Conservation (phyloP, 1,284 basidiomycete species). For the Sporisorium iseilematis-ciliati region DNA sequence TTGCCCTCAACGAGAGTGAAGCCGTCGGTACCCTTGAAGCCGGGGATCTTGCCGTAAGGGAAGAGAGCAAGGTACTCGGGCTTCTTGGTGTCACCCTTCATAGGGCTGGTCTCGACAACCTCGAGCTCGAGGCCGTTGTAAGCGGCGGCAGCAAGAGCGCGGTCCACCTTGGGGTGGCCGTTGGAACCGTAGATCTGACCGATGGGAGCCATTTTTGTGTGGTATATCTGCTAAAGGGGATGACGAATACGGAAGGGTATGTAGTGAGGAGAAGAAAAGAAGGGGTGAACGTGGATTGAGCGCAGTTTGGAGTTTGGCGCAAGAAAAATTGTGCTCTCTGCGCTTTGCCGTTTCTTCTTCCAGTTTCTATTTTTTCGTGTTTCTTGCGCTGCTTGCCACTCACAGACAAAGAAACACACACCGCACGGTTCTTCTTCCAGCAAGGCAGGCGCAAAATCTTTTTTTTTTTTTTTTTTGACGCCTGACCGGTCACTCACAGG, state of each 20-base stretch:
- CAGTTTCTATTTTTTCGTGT: slow-evolving; percentile 14
- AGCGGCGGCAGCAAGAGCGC: slow-evolving; percentile 62
- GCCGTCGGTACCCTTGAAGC: slow-evolving; percentile 82
- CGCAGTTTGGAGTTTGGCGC: neutral
- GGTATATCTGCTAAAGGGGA: slow-evolving; percentile 16
- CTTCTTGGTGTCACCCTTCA: slow-evolving; percentile 57
- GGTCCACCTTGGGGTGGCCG: slow-evolving; percentile 53
- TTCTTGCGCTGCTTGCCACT: neutral
- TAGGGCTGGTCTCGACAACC: slow-evolving; percentile 50
- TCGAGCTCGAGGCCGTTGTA: slow-evolving; percentile 66
- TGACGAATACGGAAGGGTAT: slow-evolving; percentile 30
- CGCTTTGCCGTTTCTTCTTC: slow-evolving; percentile 12
- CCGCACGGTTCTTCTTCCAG: neutral
- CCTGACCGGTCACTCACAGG: no score
- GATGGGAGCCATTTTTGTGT: slow-evolving; percentile 62
- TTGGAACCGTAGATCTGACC: slow-evolving; percentile 65
- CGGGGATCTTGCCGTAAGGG: slow-evolving; percentile 75
- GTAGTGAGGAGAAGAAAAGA: slow-evolving; percentile 13
- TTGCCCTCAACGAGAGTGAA: slow-evolving; percentile 82
- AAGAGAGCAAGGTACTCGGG: slow-evolving; percentile 66
- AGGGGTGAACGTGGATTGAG: no score
- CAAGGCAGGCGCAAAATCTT: slow-evolving; percentile 2
- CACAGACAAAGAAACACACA: neutral
- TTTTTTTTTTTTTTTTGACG: neutral
- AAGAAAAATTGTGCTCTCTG: neutral